Base-by-base conservation (phyloP, 148 eudicot species). In the Limonium bicolor region DNA sequence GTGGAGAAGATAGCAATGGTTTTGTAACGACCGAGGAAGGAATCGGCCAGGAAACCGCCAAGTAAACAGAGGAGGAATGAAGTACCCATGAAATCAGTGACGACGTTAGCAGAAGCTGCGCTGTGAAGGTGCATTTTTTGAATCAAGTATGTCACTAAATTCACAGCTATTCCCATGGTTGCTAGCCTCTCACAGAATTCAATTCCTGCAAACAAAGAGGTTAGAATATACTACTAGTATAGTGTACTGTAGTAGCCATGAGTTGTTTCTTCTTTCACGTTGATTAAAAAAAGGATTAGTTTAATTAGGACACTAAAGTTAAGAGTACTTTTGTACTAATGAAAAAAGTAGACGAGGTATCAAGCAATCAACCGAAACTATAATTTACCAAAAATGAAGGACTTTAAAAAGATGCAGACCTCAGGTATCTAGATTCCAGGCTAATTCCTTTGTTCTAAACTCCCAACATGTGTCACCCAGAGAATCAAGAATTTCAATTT, bases 151-250 rank as follows among this genome's bases (percentile, higher is more conserved):
- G 96, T 86, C 71, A 86, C 96, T 25, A 86, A 66, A 56, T 86
- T 86, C 58, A 87, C 96, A 28, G 90, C 96, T 57, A 87, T 87
- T 26, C 96, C 96, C 90, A 87, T 82, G n/a, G 96, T 87, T 13
- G 96, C 71, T 0, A 87, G 88, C 78, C 96, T 87, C 59, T 87
- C 96, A 43, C 75, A 58, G 53, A 83, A 57, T 48, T 87, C 96
- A 3, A 87, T 74, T 4, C 94, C 96, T 83, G 68, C 28, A 23
- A 31, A 29, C n/a, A 1, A 3, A 15, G 18, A 21, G 6, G 7
- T 17, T 47, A 7, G 16, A 12, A 27, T 3, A 36, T 32, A 2
- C 11, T 32, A 12, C n/a, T n/a, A n/a, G 48, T 18, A 23, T 28
- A 23, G 24, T 43, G 48, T 24, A 12, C 24, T 22, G 27, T 43